phyloP scores from a whole-genome alignment of 2,329 filamentous ascomycete species.

The Ambrosiella xylebori region DNA sequence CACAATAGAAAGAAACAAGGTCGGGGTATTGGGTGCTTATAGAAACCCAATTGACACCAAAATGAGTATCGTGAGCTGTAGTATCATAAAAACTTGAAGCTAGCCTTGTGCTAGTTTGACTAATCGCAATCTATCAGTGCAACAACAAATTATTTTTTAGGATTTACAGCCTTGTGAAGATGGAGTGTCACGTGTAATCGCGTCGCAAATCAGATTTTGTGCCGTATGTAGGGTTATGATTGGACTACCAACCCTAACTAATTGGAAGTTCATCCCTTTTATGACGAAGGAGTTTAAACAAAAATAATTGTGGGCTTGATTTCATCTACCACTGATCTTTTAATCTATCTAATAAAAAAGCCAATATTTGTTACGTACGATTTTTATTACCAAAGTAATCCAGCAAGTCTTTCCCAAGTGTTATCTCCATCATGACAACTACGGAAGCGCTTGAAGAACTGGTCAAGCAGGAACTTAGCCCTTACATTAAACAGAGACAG shows the following conservation, averaged over 20 bases:
- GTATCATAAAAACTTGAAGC: slow-evolving; percentile 3
- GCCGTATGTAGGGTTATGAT: not conserved
- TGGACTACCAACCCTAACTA: not conserved
- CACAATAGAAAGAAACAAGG: not conserved
- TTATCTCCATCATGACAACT: slow-evolving; percentile 4
- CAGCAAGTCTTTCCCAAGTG: not conserved
- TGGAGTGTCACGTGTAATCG: slow-evolving; percentile 10
- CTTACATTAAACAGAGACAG: slow-evolving; percentile 39
- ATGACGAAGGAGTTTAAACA: too few relatives aligned
- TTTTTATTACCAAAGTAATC: not conserved
- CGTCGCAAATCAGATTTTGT: not conserved
- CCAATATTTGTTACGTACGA: not conserved
- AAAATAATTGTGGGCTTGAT: too few relatives aligned
- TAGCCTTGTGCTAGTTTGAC: slow-evolving; percentile 10
- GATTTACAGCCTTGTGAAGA: slow-evolving; percentile 11
- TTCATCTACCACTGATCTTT: too few relatives aligned
- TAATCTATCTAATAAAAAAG: too few relatives aligned
- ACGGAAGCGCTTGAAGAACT: not conserved
- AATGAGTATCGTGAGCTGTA: not conserved
- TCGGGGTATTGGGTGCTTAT: not conserved
- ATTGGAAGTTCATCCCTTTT: too few relatives aligned
- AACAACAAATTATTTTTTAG: slow-evolving; percentile 12
- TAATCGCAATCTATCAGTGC: slow-evolving; percentile 6
- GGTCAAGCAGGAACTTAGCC: slow-evolving; percentile 22
- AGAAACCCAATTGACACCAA: slow-evolving; percentile 9